Evolutionary conservation across 805 yeast genomes (phyloP).

Genomic region (Phaffomyces antillensis): DNA sequence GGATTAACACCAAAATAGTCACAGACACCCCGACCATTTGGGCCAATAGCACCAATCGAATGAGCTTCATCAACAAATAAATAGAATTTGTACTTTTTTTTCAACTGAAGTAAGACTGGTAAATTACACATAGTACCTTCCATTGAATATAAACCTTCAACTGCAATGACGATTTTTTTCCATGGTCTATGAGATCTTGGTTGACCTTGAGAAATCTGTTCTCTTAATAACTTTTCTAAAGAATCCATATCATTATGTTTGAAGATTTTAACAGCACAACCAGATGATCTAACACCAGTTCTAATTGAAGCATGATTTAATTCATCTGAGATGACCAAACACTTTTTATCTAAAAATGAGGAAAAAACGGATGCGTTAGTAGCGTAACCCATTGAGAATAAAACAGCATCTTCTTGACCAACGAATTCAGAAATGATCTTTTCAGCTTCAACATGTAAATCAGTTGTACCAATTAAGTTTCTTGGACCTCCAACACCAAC

Average conservation of each 20-base stretch:
- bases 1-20: slow-evolving; percentile 86
- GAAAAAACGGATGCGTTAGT: slow-evolving; percentile 88
- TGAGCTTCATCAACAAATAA: slow-evolving; percentile 96
- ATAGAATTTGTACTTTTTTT: slow-evolving; percentile 81
- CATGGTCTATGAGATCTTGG: slow-evolving; percentile 95
- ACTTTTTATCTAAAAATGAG: slow-evolving; percentile 76
- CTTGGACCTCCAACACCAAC: slow-evolving; percentile 76
- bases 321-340: slow-evolving; percentile 89
- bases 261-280: slow-evolving; percentile 87
- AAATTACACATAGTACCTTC: slow-evolving; percentile 76
- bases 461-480: slow-evolving; percentile 65
- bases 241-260: slow-evolving; percentile 88
- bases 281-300: slow-evolving; percentile 87
- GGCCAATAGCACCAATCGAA: slow-evolving; percentile 98
- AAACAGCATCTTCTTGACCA: slow-evolving; percentile 82
- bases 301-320: slow-evolving; percentile 94
- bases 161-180: slow-evolving; percentile 78
- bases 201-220: slow-evolving; percentile 48
- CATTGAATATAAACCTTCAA: slow-evolving; percentile 83
- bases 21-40: slow-evolving; percentile 88
- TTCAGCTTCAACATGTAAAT: slow-evolving; percentile 71
- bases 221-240: slow-evolving; percentile 60
- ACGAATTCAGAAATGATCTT: slow-evolving; percentile 71
- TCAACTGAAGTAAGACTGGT: slow-evolving; percentile 61
- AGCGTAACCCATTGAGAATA: slow-evolving; percentile 93